Base-by-base conservation (phyloP, 768 basidiomycete genomes). In the Postia placenta region DNA sequence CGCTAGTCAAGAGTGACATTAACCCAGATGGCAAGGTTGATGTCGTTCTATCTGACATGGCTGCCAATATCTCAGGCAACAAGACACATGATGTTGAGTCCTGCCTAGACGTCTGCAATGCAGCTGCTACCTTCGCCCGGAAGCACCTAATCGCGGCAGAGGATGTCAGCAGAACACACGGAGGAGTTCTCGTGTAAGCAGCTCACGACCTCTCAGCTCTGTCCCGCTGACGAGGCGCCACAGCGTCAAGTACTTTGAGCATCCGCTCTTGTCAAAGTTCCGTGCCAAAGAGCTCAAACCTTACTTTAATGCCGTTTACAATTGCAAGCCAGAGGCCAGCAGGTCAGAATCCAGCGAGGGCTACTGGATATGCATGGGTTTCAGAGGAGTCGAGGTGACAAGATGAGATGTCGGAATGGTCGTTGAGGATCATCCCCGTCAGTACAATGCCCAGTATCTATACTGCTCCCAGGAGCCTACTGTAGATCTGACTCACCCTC, bases 21-120 rank as follows among this genome's bases (percentile, higher is more conserved):
- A 69, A 70, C 48, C 60, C 60, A 2, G 60, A 64, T 15, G 65
- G 68, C 9, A 77, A 75, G 64, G 85, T 81, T 5, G 92, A 97
- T 62, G 69, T 94, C 15, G 78, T 96, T 22, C 72, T 96, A 3
- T 90, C 85, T 6, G 94, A 96, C 60, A 93, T 97, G 86, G 89
- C 92, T 15, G 81, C 82, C 17, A 92, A 93, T 63, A 72, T 81
- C 51, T 78, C 85, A 2, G 94, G 95, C 4, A 82, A 86, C 51
- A 64, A 73, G 15, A 64, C 67, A 0, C 73, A 74, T 43, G 94
- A 98, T 65, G 75, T 77, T 1, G 75, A 83, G 58, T 64, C 74
- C 9, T 84, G 84, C 49, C 72, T 94, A 26, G 75, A 84, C 30
- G 83, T 97, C 19, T 88, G 83, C 60, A 66, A 75, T 30, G 80